phyloP scores from a whole-genome alignment of 2,329 filamentous ascomycete genomes.

The Chaetomium sp. region DNA sequence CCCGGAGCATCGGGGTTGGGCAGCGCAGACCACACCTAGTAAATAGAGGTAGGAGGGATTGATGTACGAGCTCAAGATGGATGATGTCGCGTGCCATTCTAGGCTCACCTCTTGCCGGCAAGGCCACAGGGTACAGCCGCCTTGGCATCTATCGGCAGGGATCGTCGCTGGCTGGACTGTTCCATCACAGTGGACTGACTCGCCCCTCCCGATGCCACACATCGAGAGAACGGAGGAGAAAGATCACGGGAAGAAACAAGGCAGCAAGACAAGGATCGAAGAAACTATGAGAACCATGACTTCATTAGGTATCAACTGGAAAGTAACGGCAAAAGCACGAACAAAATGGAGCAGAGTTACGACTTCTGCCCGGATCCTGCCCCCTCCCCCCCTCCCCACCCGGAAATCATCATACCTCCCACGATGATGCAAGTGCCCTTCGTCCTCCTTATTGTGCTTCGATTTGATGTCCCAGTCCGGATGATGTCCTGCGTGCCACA shows the following conservation, averaged over 20 bases:
- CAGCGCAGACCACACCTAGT: not conserved
- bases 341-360: not conserved
- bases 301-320: constrained; percentile 9
- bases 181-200: not conserved
- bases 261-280: not conserved
- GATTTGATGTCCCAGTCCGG: not conserved
- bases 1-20: constrained; percentile 43
- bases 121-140: not conserved
- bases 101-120: not conserved
- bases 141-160: constrained; percentile 6
- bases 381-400: too few species aligned
- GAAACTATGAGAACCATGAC: not conserved
- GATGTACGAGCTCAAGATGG: not conserved
- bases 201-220: too few species aligned
- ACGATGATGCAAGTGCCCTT: not conserved
- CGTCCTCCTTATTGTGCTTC: too few species aligned
- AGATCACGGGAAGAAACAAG: not conserved
- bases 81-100: constrained; percentile 2
- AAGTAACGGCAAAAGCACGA: not conserved
- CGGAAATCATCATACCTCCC: not conserved
- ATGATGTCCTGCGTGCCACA: not conserved
- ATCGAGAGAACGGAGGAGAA: not conserved
- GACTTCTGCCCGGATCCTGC: not conserved
- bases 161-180: not conserved
- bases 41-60: not conserved